Conservation (phyloP, 371 early-diverging fungal species). For the Mucor lusitanicus region DNA sequence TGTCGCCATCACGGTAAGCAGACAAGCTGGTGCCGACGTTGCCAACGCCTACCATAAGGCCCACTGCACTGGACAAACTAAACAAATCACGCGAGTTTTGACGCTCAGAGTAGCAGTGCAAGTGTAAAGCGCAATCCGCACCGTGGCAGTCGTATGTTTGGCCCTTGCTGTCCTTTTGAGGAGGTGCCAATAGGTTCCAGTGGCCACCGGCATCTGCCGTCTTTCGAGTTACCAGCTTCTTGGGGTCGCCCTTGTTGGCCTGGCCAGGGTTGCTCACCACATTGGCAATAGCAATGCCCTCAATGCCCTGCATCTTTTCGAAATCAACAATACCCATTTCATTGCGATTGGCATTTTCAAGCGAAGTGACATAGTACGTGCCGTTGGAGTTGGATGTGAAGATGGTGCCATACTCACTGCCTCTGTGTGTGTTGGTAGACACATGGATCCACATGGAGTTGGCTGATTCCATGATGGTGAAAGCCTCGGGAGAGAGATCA, state of each 20-base stretch:
- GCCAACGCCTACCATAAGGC: slow-evolving; percentile 91
- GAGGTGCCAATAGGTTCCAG: slow-evolving; percentile 68
- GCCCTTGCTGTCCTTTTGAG: slow-evolving; percentile 54
- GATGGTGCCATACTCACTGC: slow-evolving; percentile 79
- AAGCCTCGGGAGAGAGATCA: slow-evolving; percentile 62
- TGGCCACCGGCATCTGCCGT: slow-evolving; percentile 85
- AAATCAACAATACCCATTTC: slow-evolving; percentile 88
- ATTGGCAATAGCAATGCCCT: slow-evolving; percentile 89
- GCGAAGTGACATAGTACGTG: slow-evolving; percentile 71
- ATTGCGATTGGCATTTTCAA: slow-evolving; percentile 80
- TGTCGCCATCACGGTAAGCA: slow-evolving; percentile 72
- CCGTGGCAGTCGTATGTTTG: slow-evolving; percentile 25
- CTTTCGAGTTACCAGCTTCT: slow-evolving; percentile 65
- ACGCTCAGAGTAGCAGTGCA: slow-evolving; percentile 84
- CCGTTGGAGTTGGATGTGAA: slow-evolving; percentile 89
- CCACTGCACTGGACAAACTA: slow-evolving; percentile 80
- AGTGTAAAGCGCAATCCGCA: slow-evolving; percentile 65
- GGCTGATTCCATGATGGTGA: slow-evolving; percentile 82
- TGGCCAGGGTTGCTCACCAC: slow-evolving; percentile 71
- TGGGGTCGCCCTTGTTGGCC: slow-evolving; percentile 51
- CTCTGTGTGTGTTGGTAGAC: slow-evolving; percentile 58
- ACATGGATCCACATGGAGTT: slow-evolving; percentile 79
- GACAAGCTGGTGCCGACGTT: slow-evolving; percentile 78
- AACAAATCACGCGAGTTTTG: slow-evolving; percentile 77
- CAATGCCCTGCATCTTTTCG: slow-evolving; percentile 91